Evolutionary conservation across 78 protist genomes (phyloP), one percentile per base, ranked within the genome.

Genomic region (Dictyostelium citrinum): DNA sequence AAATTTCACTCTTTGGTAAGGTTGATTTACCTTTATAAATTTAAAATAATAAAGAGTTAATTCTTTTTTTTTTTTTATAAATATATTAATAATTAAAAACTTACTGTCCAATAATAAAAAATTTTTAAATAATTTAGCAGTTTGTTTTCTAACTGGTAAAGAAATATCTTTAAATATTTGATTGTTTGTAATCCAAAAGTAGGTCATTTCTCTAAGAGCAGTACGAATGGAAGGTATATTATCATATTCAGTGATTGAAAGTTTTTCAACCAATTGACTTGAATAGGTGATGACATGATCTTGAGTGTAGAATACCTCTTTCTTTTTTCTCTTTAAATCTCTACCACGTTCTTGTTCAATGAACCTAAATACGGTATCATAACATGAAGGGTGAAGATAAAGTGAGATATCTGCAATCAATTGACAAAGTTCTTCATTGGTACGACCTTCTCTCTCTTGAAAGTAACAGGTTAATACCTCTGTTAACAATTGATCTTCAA

Each of bases 1-100:
- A 86, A 22, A 86, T 86, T 77, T 86, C 92, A 64, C 84, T 60
- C 61, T 86, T 86, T 74, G 92, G 92, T 39, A 86, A n/a, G n/a
- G 84, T 58, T 60, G 75, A 49, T 22, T 24, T 83, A 45, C 82
- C 82, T 76, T 27, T 39, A 20, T 35, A 43, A 43, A 37, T 37
- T 37, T 37, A 37, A 37, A 37, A n/a, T n/a, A 39, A 39, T 39
- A 5, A 39, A 39, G 43, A 39, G 43, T 39, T 39, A 39, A 39
- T 5, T 39, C 43, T 39, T 39, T 37, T n/a, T n/a, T n/a, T n/a
- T n/a, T n/a, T n/a, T n/a, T n/a, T n/a, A n/a, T 39, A 39, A 39
- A 39, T 5, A 39, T 39, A 39, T 5, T 39, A 39, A 39, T 39
- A 39, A 39, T 39, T 37, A 37, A 39, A 39, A 39, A 39, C 75